Evolutionary conservation across 1,139 yeast genomes (phyloP), one percentile per base, ranked within the genome.

Genomic region (Diutina catenulata): DNA sequence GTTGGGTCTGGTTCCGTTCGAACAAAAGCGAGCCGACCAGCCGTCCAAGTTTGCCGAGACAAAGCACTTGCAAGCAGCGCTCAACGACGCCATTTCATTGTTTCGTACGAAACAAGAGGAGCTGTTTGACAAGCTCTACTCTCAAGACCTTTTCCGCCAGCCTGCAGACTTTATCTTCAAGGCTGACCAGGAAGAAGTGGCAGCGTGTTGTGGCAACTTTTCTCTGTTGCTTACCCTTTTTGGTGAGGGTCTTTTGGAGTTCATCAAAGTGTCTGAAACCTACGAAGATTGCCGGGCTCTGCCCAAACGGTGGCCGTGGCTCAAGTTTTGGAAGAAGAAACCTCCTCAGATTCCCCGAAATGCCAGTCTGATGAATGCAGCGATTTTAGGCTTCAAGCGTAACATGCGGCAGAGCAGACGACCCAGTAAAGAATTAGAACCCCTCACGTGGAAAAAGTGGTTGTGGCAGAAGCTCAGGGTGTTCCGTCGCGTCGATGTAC

Each of bases 141-240:
- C 63, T 6, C 84, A 78, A 46, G 72, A 69, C 3, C 59, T 74
- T 5, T 79, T 79, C 55, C 21, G 21, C 5, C 59, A 62, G 26
- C 49, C 64, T 0, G 64, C 62, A 32, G 50, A 55, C 37, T 50
- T 61, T 37, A 55, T 60, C n/a, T 63, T 66, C 37, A 67, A 70
- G 42, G 72, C 82, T 1, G 80, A 77, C 42, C 80, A 79, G 46
- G 94, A 83, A 53, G 91, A 80, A 45, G 80, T 81, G 4, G 82
- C 91, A 1, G 94, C 94, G 0, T 74, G 84, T 40, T 82, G 93
- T 59, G 93, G 91, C 2, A 81, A 83, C 50, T 83, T 82, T 51
- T 69, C 87, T 0, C 72, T 78, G 27, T 66, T 81, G 26, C 51
- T 84, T 31, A 71, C 74, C 3, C 75, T 79, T 41, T 76, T 75